phyloP scores from a whole-genome alignment of 768 basidiomycete species.

The Hysterangium stoloniferum region DNA sequence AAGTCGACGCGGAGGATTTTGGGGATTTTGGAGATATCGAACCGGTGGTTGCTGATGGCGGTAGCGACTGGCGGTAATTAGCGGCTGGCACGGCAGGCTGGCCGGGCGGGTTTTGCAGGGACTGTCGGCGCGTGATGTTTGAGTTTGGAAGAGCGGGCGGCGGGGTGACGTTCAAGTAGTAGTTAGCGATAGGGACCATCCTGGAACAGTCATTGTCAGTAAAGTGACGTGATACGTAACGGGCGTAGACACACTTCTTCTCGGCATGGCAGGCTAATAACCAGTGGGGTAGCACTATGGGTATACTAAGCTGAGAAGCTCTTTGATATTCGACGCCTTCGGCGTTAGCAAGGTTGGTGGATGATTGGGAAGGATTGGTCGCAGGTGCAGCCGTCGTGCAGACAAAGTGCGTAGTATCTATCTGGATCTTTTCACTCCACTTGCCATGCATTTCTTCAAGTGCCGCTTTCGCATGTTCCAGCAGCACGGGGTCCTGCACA shows the following conservation, averaged over 20 bases:
- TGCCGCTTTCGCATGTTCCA: constrained; percentile 77
- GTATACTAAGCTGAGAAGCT: constrained; percentile 90
- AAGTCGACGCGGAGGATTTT: constrained; percentile 22
- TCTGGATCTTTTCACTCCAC: constrained; percentile 90
- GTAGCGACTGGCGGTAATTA: constrained; percentile 61
- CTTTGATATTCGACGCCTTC: constrained; percentile 89
- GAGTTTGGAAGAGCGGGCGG: constrained; percentile 33
- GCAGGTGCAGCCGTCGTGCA: constrained; percentile 72
- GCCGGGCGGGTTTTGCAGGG: constrained; percentile 61
- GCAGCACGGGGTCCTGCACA: constrained; percentile 64
- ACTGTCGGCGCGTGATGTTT: constrained; percentile 51
- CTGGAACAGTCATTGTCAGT: constrained; percentile 28
- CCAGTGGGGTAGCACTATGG: constrained; percentile 94
- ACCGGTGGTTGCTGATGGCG: constrained; percentile 22
- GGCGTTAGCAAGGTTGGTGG: constrained; percentile 43
- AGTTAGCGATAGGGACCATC: constrained; percentile 80
- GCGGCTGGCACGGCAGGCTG: constrained; percentile 24
- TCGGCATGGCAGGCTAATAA: constrained; percentile 82
- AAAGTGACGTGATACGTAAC: background rate
- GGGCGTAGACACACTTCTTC: constrained; percentile 53
- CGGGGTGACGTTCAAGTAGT: constrained; percentile 70
- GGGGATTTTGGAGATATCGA: constrained; percentile 32
- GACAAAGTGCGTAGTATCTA: constrained; percentile 97
- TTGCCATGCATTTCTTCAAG: constrained; percentile 81
- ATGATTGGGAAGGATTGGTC: constrained; percentile 45